Percentiles rank a stretch among this genome's conserved stretches.
Evolutionary conservation across 2,329 filamentous ascomycete species (phyloP).

Genomic region (Proliferodiscus dingleyae): DNA sequence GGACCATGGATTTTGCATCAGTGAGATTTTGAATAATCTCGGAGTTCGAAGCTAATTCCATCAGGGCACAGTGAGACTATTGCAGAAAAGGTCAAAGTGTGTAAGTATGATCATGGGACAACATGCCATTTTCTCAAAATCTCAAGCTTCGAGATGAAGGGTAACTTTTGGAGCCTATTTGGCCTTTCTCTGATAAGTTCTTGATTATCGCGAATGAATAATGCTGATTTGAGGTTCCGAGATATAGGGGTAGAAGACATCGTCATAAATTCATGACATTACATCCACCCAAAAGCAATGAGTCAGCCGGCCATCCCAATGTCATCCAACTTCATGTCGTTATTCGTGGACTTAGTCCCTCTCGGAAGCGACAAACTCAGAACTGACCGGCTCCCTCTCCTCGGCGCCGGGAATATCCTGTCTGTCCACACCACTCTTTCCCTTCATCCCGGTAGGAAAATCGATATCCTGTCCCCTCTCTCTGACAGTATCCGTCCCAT

Average conservation of each 20-base stretch:
- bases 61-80: conserved; percentile 44
- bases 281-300: neutral
- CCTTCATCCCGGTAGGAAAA: neutral
- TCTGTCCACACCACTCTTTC: neutral
- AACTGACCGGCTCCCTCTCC: neutral
- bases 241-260: too few relatives aligned
- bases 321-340: neutral
- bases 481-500: conserved; percentile 6
- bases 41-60: conserved; percentile 2
- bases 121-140: neutral
- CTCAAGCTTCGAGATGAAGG: neutral
- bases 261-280: neutral
- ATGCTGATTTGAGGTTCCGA: too few relatives aligned
- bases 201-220: too few relatives aligned
- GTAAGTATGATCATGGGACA: conserved; percentile 23
- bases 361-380: conserved; percentile 4
- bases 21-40: conserved; percentile 33
- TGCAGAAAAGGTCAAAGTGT: conserved; percentile 42
- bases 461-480: conserved; percentile 9
- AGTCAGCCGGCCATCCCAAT: neutral
- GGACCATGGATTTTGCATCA: conserved; percentile 57
- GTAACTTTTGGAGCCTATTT: neutral
- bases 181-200: too few relatives aligned
- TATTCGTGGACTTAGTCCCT: neutral
- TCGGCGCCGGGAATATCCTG: conserved; percentile 1